Base-by-base conservation (phyloP, 2,329 filamentous ascomycete species). In the Ploettnerulaceae sp. region DNA sequence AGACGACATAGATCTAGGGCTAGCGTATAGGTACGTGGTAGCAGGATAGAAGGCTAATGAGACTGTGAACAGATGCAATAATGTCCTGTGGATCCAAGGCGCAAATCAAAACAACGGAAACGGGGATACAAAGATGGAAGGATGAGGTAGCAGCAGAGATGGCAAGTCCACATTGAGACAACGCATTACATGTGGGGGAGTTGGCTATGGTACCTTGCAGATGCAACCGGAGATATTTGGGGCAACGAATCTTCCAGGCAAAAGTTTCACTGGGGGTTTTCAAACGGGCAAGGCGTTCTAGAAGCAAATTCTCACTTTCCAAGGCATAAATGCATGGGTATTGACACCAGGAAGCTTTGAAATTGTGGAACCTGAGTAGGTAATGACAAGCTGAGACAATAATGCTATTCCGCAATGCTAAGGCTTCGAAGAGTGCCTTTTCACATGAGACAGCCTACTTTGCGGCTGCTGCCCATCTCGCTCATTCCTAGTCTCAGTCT, bases 11-110 rank as follows among this genome's bases (percentile, higher is more conserved):
- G 20, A 21, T 15, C 29, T 29, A 8, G 18, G 1, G 9, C 4
- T 9, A 20, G 14, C 4, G 17, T 8, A 8, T 3, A 15, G 28
- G 21, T 17, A 15, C 4, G n/a, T 20, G n/a, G n/a, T 20, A 34
- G 1, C 26, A 36, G 20, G 12, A 28, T 20, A 11, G 20, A 31
- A 29, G 34, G 44, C 36, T 44, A 28, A 49, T 43, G 39, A 9
- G n/a, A n/a, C n/a, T 17, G 9, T 21, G 51, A 20, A 43, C 56
- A 89, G 86, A 64, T 94, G 89, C 71, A 97, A 97, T 71, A 97
- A 97, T 64, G 91, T 97, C n/a, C 76, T 97, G 36, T 97, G 89
- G 85, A 91, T 97, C 58, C 76, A 78, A 55, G 73, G 72, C 42
- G 78, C 76, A 39, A 74, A 75, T 47, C 64, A 71, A 48, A 71